Evolutionary conservation across 257 asterid genomes (phyloP).

Genomic region (Lycium barbarum): DNA sequence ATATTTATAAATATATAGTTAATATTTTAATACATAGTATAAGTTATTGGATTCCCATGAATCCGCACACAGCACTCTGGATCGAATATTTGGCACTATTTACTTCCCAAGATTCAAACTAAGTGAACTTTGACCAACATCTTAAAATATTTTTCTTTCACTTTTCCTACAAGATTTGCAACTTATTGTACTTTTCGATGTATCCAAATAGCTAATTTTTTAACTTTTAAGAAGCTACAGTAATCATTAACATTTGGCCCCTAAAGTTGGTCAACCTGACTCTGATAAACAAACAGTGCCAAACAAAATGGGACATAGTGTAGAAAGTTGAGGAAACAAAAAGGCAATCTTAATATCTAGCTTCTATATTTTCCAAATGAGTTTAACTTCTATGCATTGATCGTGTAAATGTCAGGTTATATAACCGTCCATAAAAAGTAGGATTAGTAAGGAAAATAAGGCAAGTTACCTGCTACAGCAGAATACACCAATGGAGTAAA

Average conservation of each 20-base stretch:
- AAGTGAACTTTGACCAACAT: not conserved
- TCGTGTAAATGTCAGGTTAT: not conserved
- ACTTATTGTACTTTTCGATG: not conserved
- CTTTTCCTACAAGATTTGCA: not conserved
- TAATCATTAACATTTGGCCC: not conserved
- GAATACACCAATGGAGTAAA: no score
- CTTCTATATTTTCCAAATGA: not conserved
- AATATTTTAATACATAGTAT: no score
- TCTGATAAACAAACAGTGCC: not conserved
- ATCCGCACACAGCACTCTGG: no score
- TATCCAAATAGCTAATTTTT: not conserved
- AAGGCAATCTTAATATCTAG: not conserved
- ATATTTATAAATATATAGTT: no score
- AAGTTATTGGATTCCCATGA: no score
- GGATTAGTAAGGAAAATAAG: no score
- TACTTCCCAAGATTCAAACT: slow-evolving; percentile 10
- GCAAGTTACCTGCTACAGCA: no score
- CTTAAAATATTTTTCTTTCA: not conserved
- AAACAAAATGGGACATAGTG: not conserved
- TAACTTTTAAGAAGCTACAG: not conserved
- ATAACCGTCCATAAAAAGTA: not conserved
- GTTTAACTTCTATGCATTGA: not conserved
- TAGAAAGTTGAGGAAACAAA: not conserved
- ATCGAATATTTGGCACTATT: not conserved
- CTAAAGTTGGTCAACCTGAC: not conserved